Base-by-base conservation (phyloP, 805 yeast species). In the Lachancea thermotolerans region DNA sequence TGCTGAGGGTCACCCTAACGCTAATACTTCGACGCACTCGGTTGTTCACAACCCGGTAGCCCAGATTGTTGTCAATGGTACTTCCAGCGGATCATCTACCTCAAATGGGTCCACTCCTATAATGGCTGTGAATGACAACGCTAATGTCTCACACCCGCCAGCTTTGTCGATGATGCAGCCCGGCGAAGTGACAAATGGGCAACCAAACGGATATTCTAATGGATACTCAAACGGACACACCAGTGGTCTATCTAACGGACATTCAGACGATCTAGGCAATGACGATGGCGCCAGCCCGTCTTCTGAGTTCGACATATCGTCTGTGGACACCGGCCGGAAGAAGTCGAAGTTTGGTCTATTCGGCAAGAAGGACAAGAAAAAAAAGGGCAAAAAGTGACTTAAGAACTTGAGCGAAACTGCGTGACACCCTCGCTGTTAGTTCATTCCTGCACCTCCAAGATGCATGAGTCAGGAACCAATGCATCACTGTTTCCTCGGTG, bases 291-390 rank as follows among this genome's bases (percentile, higher is more conserved):
- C 47, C 8, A 35, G 25, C 7, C 48, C 46, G 1, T 18, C 46
- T 12, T 14, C 12, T 11, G 33, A 14, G 12, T 15, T 15, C 18
- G 25, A 35, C 5, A 11, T 35, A 18, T 17, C 31, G 11, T 41
- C 45, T 9, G 33, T 9, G 14, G 33, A 30, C 14, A 30, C 14
- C 6, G 56, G 46, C 14, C 49, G 44, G 36, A 58, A 58, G 16
- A 54, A 58, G 47, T 51, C 51, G n/a, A 59, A 57, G 41, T 60
- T 60, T 50, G 59, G 63, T n/a, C 49, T 57, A 14, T 59, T 60
- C 36, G 50, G 55, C 29, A 57, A 56, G 44, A 60, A 59, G 46
- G 46, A 52, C 25, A 49, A 54, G 49, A 54, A 34, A 34, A 34
- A 34, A 16, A n/a, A 34, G 18, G 34, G 15, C 36, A 47, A 49